phyloP scores from a whole-genome alignment of 306 rosid genomes.

The Gynostemma pentaphyllum region DNA sequence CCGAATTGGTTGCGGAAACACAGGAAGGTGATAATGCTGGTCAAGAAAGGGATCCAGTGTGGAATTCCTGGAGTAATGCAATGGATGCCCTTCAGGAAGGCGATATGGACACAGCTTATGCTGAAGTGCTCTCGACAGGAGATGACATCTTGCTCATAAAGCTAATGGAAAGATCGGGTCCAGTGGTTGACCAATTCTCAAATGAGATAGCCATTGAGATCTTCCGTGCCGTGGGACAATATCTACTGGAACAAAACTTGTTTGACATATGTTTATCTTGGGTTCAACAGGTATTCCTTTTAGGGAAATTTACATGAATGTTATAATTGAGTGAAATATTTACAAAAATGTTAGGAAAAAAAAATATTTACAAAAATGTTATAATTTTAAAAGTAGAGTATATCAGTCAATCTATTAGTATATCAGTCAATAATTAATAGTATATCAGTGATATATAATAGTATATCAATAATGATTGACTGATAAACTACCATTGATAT shows the following conservation, averaged over 20 bases:
- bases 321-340: too few species aligned
- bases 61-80: conserved; percentile 90
- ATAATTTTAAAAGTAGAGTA: too few species aligned
- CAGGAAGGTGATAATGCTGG: conserved; percentile 52
- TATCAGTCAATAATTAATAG: too few species aligned
- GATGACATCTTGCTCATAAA: conserved; percentile 83
- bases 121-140: conserved; percentile 68
- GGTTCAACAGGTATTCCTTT: conserved; percentile 74
- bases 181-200: conserved; percentile 70
- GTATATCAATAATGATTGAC: too few species aligned
- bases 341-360: too few species aligned
- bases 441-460: too few species aligned
- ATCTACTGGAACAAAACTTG: conserved; percentile 63
- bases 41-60: conserved; percentile 73
- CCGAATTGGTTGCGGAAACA: conserved; percentile 81
- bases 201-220: conserved; percentile 64
- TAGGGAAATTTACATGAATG: not conserved
- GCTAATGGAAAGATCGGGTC: conserved; percentile 90
- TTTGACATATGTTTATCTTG: conserved; percentile 77
- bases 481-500: too few species aligned
- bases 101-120: conserved; percentile 70
- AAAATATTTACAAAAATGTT: too few species aligned
- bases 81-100: conserved; percentile 86
- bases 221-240: conserved; percentile 61
- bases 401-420: too few species aligned